Percentiles rank a stretch among this genome's conserved stretches.
Evolutionary conservation across 2,329 filamentous ascomycete genomes (phyloP).

Genomic region (Orbilia brochopaga): DNA sequence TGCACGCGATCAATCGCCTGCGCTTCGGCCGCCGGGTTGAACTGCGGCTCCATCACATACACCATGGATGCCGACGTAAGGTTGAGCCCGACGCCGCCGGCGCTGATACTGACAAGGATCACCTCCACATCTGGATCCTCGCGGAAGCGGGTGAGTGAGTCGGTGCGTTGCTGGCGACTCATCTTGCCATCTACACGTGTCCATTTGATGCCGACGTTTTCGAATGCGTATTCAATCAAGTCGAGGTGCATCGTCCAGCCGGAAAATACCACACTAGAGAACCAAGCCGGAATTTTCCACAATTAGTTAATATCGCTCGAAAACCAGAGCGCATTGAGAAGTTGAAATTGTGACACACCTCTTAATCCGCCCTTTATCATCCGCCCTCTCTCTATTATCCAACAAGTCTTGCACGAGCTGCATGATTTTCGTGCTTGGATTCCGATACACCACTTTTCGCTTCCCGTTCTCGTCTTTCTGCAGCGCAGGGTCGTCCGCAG

Average conservation of each 20-base stretch:
- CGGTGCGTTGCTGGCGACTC: slow-evolving; percentile 49
- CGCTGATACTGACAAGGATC: slow-evolving; percentile 56
- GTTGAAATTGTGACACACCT: slow-evolving; percentile 57
- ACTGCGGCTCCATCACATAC: slow-evolving; percentile 98
- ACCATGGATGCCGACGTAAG: slow-evolving; percentile 67
- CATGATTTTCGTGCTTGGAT: slow-evolving; percentile 89
- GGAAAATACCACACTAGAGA: slow-evolving; percentile 57
- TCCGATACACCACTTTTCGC: slow-evolving; percentile 74
- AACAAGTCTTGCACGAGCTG: slow-evolving; percentile 78
- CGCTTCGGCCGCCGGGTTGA: slow-evolving; percentile 91
- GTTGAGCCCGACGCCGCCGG: slow-evolving; percentile 56
- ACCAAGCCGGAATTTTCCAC: slow-evolving; percentile 38
- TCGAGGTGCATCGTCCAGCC: slow-evolving; percentile 54
- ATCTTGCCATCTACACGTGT: slow-evolving; percentile 56
- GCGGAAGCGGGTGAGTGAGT: slow-evolving; percentile 54
- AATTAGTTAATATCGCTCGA: slow-evolving; percentile 13
- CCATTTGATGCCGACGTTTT: slow-evolving; percentile 54
- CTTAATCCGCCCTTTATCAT: slow-evolving; percentile 76
- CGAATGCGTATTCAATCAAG: slow-evolving; percentile 50
- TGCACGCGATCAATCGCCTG: slow-evolving; percentile 92
- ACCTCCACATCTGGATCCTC: slow-evolving; percentile 52
- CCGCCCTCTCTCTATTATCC: slow-evolving; percentile 68
- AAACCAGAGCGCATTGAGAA: no score
- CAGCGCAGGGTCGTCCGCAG: slow-evolving; percentile 60
- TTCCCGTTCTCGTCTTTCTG: slow-evolving; percentile 59